Evolutionary conservation across 2,329 filamentous ascomycete genomes (phyloP).

Genomic region (Meredithiella fracta): DNA sequence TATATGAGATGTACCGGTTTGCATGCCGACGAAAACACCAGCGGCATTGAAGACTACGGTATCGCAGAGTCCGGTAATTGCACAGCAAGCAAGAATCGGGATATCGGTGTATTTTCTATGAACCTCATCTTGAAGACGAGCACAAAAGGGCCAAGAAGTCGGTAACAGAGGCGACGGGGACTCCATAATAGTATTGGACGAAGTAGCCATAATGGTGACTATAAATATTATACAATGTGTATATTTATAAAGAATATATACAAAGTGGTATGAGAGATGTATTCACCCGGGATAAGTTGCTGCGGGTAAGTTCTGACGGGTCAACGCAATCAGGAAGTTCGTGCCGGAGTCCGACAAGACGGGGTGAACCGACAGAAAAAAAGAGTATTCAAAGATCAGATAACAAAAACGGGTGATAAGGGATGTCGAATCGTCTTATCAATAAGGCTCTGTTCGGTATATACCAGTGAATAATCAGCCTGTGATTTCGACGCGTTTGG

Average conservation of each 20-base stretch:
- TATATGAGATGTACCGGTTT: constrained; percentile 19
- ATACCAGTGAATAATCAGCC: too few relatives aligned
- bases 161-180: neutral
- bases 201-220: neutral
- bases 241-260: too few relatives aligned
- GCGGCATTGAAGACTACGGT: constrained; percentile 26
- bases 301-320: neutral
- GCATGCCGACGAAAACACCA: constrained; percentile 26
- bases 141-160: neutral
- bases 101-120: constrained; percentile 18
- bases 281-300: neutral
- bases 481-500: too few relatives aligned
- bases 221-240: too few relatives aligned
- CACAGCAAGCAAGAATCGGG: constrained; percentile 25
- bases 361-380: too few relatives aligned
- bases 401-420: too few relatives aligned
- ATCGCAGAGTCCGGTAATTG: constrained; percentile 26
- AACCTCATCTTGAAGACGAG: constrained; percentile 9
- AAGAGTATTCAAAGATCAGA: too few relatives aligned
- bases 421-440: too few relatives aligned
- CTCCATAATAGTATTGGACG: neutral
- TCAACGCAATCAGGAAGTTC: neutral
- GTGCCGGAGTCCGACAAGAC: neutral
- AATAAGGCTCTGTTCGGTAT: too few relatives aligned
- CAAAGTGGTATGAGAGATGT: neutral